A percentile compares a stretch with the other conserved stretches of the same genome.
phyloP scores from a whole-genome alignment of 306 rosid species.

The Trichosanthes truncata region DNA sequence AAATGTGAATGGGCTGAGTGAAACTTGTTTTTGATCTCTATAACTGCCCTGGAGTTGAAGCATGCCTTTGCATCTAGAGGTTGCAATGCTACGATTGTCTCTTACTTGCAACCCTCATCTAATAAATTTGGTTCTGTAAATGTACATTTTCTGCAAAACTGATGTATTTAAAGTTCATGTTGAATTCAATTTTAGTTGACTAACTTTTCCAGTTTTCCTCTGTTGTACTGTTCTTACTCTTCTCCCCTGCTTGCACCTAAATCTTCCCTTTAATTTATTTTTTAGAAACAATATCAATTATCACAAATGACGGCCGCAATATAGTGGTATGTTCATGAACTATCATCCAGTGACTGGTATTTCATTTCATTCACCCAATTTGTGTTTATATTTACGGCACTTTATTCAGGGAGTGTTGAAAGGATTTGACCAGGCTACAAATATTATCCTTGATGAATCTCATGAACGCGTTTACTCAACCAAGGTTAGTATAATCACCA shows the following conservation, averaged over 20 bases:
- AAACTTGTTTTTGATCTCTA: neutral
- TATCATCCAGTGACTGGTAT: neutral
- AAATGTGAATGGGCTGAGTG: neutral
- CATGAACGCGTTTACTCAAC: conserved; percentile 95
- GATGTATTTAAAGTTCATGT: neutral
- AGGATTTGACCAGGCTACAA: conserved; percentile 98
- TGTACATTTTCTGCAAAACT: neutral
- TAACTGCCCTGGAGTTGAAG: neutral
- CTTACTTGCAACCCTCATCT: neutral
- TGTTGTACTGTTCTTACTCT: neutral
- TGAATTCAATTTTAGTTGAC: neutral
- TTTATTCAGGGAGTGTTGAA: conserved; percentile 63
- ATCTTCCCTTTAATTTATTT: neutral
- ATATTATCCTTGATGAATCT: conserved; percentile 95
- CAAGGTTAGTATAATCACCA: conserved; percentile 38
- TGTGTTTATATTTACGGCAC: neutral
- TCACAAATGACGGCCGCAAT: conserved; percentile 90
- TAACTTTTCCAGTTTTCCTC: neutral
- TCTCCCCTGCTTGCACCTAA: neutral
- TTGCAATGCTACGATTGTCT: neutral
- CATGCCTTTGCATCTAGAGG: neutral
- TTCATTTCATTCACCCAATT: neutral
- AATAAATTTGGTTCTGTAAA: neutral
- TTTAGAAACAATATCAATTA: conserved; percentile 77
- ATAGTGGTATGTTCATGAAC: conserved; percentile 54